Evolutionary conservation across 2,329 filamentous ascomycete species (phyloP).

Genomic region (Lithohypha guttulata): DNA sequence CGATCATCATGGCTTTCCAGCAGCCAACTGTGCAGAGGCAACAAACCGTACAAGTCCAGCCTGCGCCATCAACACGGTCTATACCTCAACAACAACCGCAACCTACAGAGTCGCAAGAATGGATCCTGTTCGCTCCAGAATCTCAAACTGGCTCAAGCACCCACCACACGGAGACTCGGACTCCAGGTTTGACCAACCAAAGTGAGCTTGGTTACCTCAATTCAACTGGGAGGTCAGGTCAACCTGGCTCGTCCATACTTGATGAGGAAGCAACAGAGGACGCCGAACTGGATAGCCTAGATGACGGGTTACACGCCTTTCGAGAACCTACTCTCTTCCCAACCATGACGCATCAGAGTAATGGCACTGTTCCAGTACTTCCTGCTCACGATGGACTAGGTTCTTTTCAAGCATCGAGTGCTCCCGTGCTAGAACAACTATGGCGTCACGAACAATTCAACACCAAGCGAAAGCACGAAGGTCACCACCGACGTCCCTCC

Average conservation of each 20-base stretch:
- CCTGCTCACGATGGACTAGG: slow-evolving; percentile 87
- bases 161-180: slow-evolving; percentile 56
- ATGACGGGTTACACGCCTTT: slow-evolving; percentile 84
- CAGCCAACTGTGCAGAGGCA: slow-evolving; percentile 5
- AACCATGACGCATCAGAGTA: slow-evolving; percentile 37
- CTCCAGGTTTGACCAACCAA: slow-evolving; percentile 58
- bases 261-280: slow-evolving; percentile 45
- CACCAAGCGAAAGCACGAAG: slow-evolving; percentile 48
- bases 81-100: slow-evolving; percentile 21
- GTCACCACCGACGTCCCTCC: slow-evolving; percentile 41
- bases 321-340: slow-evolving; percentile 48
- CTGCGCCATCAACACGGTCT: not conserved
- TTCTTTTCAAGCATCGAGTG: slow-evolving; percentile 60
- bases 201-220: slow-evolving; percentile 75
- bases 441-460: slow-evolving; percentile 86
- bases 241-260: slow-evolving; percentile 36
- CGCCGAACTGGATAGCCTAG: slow-evolving; percentile 82
- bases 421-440: slow-evolving; percentile 63
- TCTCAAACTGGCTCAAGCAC: slow-evolving; percentile 53
- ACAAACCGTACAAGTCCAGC: not conserved
- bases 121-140: slow-evolving; percentile 80
- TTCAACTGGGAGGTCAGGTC: slow-evolving; percentile 52
- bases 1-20: slow-evolving; percentile 7
- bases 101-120: slow-evolving; percentile 69
- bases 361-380: slow-evolving; percentile 63